Evolutionary conservation across 1,284 basidiomycete species (phyloP), one percentile per base, ranked within the genome.

Genomic region (Heliocybe sulcata): DNA sequence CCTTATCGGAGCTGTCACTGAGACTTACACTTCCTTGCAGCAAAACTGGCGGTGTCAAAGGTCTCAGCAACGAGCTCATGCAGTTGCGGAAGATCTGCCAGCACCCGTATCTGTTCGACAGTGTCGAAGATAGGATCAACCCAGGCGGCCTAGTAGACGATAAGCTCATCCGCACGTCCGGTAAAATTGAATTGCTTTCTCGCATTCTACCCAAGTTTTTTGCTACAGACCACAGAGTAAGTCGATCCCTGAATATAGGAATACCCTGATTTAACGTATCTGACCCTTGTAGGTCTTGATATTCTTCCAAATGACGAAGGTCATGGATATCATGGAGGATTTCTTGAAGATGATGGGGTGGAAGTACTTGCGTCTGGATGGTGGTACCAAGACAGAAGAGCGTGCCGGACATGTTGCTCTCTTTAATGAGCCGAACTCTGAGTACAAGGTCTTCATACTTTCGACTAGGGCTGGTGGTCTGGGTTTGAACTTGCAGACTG

Each of bases 291-390:
- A 90, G 87, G 95, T 98, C 27, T 84, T 99, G 58, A 98, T 99
- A 68, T 98, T 98, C 84, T 98, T 98, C 87, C 96, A 99, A 73
- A 98, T 98, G 96, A 98, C 96, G 8, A 85, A 94, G 65, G 94
- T 98, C 68, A 98, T 99, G 96, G 94, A 98, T 63, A 98, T 99
- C 69, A 96, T 99, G 83, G 94, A 97, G 67, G 97, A 99, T 69
- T 99, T 98, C 69, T 76, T 98, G 68, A 91, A 92, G 67, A 90
- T 89, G 78, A 87, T 90, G 75, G 83, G 83, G 19, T 94, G 87
- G 81, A 90, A 92, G 67, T 92, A 95, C 71, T 85, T 98, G 53
- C 93, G 97, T 63, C 79, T 99, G 23, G 97, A 99, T 71, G 97
- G 97, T 79, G 90, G 92, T 14, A 99, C 97, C 42, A 98, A 98